Conservation (phyloP, 2,329 filamentous ascomycete species). For the Ampelomyces quisqualis region DNA sequence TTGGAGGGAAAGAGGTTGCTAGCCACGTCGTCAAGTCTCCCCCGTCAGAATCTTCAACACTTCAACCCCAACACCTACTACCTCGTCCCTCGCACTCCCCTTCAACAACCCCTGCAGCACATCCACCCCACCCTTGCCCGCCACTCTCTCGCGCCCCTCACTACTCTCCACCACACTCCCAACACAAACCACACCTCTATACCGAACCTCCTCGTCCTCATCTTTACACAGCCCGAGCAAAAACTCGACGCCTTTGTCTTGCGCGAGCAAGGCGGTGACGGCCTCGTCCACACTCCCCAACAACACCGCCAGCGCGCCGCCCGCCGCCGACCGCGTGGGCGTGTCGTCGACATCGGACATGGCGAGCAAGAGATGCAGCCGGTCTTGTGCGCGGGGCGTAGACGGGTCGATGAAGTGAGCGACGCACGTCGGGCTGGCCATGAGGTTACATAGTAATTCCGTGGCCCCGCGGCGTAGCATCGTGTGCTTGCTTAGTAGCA, state of each 20-base stretch:
- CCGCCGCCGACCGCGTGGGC: constrained; percentile 77
- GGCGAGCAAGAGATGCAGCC: constrained; percentile 81
- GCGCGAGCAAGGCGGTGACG: constrained; percentile 67
- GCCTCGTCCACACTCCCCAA: constrained; percentile 76
- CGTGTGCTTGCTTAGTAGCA: constrained; percentile 73
- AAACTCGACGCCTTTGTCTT: constrained; percentile 70
- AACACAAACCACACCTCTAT: constrained; percentile 73
- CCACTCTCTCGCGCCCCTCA: constrained; percentile 39
- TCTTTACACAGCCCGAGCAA: constrained; percentile 79
- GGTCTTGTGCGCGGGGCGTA: constrained; percentile 63
- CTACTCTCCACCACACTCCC: constrained; percentile 69
- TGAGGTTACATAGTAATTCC: constrained; percentile 89
- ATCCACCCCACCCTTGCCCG: constrained; percentile 64
- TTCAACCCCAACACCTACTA: constrained; percentile 70
- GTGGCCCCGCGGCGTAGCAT: constrained; percentile 79
- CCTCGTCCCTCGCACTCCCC: constrained; percentile 66
- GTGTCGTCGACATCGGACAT: constrained; percentile 83
- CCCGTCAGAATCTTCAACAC: constrained; percentile 67
- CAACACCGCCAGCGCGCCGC: constrained; percentile 82
- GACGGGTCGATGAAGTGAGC: constrained; percentile 68
- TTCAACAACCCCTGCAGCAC: constrained; percentile 69
- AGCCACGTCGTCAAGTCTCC: constrained; percentile 7
- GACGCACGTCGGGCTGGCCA: constrained; percentile 66
- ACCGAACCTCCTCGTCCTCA: constrained; percentile 63
- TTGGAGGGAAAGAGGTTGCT: too few species aligned